Base-by-base conservation (phyloP, 441 rosid genomes). In the Theobroma grandiflorum region DNA sequence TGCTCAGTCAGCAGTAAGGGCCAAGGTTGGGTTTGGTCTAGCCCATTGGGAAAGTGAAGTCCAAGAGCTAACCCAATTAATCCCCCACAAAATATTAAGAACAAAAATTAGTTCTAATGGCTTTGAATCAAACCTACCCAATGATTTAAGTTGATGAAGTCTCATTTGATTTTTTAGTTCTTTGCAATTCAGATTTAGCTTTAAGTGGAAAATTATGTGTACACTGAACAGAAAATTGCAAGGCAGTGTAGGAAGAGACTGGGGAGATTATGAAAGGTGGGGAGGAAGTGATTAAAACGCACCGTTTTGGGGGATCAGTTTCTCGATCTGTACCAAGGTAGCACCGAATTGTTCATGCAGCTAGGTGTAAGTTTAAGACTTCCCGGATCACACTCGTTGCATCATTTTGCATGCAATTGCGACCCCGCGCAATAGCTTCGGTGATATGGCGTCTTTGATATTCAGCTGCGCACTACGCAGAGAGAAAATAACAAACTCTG, bases 321-420 rank as follows among this genome's bases (percentile, higher is more conserved):
- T 26, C 12, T 38, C 0, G 22, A 0, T 42, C 18, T 15, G 16
- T 40, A 43, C 11, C 22, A 22, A 68, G 6, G 61, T 64, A 76
- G 79, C 52, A 76, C 67, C 4, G 14, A 47, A 37, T 4, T 43
- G 43, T 76, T n/a, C 26, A 63, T 76, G n/a, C 79, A 43, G 20
- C 8, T 0, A 0, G 0, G 1, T 8, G 72, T 76, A 6, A 53
- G 0, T 0, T 55, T 37, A 53, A 72, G 9, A 37, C 11, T 53
- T 3, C 75, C 4, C 31, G 31, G 31, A 2, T 20, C 2, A 1
- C 31, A 57, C 10, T 8, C 15, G 4, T 26, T 68, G 72, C 74
- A 47, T 15, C 43, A 31, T 49, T 37, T 26, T 14, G 67, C 67
- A 33, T 72, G 64, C 18, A 55, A n/a, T 5, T n/a, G 35, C 22